Conservation (phyloP, 345 rosid species). For the Aquilaria malaccensis region DNA sequence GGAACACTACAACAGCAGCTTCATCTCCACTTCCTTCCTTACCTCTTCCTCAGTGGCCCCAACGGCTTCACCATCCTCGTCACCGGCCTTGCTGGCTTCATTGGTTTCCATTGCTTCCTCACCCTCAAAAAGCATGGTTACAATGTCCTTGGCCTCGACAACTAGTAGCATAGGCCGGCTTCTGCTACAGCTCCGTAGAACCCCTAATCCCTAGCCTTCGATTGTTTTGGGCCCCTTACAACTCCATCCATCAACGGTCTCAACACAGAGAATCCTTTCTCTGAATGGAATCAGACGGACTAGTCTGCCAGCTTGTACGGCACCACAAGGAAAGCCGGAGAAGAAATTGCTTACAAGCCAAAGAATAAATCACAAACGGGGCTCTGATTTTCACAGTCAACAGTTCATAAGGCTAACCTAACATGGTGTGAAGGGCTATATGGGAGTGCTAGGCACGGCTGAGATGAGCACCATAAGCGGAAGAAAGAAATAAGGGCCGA, state of each 20-base stretch:
- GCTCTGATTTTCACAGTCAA: conserved; percentile 71
- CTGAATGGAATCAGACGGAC: conserved; percentile 64
- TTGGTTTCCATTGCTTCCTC: conserved; percentile 68
- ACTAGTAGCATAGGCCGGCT: conserved; percentile 88
- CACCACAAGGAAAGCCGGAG: conserved; percentile 78
- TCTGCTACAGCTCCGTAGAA: conserved; percentile 83
- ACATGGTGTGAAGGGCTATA: conserved; percentile 83
- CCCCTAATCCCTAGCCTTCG: conserved; percentile 76
- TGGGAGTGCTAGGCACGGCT: conserved; percentile 75
- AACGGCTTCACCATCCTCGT: conserved; percentile 63
- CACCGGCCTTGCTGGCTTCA: conserved; percentile 80
- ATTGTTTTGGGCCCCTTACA: conserved; percentile 80
- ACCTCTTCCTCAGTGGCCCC: conserved; percentile 27
- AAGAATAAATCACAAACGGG: conserved; percentile 85
- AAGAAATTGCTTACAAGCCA: conserved; percentile 70
- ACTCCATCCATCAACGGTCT: conserved; percentile 69
- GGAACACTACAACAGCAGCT: conserved; percentile 83
- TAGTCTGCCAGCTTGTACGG: conserved; percentile 86
- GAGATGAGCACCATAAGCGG: conserved; percentile 80
- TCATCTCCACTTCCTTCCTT: conserved; percentile 44
- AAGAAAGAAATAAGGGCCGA: conserved; percentile 54
- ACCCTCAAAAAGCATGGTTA: conserved; percentile 73
- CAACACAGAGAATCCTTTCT: conserved; percentile 76
- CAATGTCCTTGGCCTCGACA: conserved; percentile 72
- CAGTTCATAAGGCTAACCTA: conserved; percentile 89